A percentile compares a stretch with the other conserved stretches of the same genome.
Conservation (phyloP, 2,329 filamentous ascomycete genomes). For the Fusarium compactum region DNA sequence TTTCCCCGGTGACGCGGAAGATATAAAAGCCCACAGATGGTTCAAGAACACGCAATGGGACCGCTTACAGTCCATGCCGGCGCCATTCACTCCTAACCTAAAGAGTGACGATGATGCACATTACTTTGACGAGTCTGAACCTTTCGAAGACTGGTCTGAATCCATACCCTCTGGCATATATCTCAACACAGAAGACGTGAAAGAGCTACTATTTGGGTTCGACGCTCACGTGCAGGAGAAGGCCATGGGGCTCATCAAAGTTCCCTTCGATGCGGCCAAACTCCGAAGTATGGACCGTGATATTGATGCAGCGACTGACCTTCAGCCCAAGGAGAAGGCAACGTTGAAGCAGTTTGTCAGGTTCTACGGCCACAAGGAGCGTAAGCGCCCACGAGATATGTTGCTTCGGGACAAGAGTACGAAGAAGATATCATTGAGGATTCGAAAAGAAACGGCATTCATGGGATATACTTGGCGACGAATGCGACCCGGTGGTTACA, state of each 20-base stretch:
- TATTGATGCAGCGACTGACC: slow-evolving; percentile 56
- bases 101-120: slow-evolving; percentile 78
- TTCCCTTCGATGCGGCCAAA: slow-evolving; percentile 62
- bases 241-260: slow-evolving; percentile 59
- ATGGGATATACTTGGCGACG: slow-evolving; percentile 88
- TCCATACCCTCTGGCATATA: slow-evolving; percentile 55
- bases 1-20: slow-evolving; percentile 84
- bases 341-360: slow-evolving; percentile 64
- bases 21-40: slow-evolving; percentile 91
- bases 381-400: slow-evolving; percentile 85
- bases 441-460: slow-evolving; percentile 86
- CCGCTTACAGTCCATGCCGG: slow-evolving; percentile 74
- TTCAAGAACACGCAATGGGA: slow-evolving; percentile 86
- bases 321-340: slow-evolving; percentile 55
- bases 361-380: slow-evolving; percentile 71
- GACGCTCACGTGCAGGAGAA: slow-evolving; percentile 56
- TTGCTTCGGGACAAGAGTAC: slow-evolving; percentile 79
- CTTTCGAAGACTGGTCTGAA: slow-evolving; percentile 73
- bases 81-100: slow-evolving; percentile 85
- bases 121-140: slow-evolving; percentile 89
- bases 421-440: slow-evolving; percentile 76
- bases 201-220: slow-evolving; percentile 54
- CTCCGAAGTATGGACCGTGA: slow-evolving; percentile 63
- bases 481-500: slow-evolving; percentile 52
- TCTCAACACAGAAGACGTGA: slow-evolving; percentile 49